These are phyloP conservation scores for Annulohypoxylon moriforme DNA, from an alignment of 495 filamentous ascomycete genomes.

Conservation along the genomic window DNA sequence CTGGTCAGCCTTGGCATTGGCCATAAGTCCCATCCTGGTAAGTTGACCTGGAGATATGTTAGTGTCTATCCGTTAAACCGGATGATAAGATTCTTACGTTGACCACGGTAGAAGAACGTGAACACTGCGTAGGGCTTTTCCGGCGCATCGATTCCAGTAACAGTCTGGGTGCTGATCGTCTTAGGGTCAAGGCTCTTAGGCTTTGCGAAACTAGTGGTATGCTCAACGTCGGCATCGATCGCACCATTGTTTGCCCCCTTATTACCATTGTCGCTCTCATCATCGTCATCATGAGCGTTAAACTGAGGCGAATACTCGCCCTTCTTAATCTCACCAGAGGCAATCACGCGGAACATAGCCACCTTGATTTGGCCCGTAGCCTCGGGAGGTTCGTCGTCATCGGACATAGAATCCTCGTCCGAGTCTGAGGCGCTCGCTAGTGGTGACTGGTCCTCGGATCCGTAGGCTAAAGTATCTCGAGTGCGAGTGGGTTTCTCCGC, in stretches of 20 bases:
- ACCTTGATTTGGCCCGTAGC: conserved; percentile 98
- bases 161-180: conserved; percentile 96
- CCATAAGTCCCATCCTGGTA: conserved; percentile 89
- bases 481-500: conserved; percentile 56
- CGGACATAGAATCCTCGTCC: conserved; percentile 78
- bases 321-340: conserved; percentile 95
- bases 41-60: conserved; percentile 74
- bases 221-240: conserved; percentile 80
- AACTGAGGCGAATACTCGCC: conserved; percentile 99
- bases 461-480: conserved; percentile 76
- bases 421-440: conserved; percentile 80
- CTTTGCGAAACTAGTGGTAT: conserved; percentile 98
- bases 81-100: conserved; percentile 71
- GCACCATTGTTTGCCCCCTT: conserved; percentile 55
- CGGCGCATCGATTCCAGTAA: conserved; percentile 96
- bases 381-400: conserved; percentile 91
- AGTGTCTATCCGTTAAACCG: conserved; percentile 30
- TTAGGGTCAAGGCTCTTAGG: conserved; percentile 97
- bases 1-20: conserved; percentile 67
- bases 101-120: conserved; percentile 97
- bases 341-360: conserved; percentile 92
- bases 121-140: conserved; percentile 97
- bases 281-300: conserved; percentile 94
- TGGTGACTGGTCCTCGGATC: conserved; percentile 75
- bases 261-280: conserved; percentile 64